phyloP scores from a whole-genome alignment of 768 basidiomycete species.

The Podaxis carcinomalis region DNA sequence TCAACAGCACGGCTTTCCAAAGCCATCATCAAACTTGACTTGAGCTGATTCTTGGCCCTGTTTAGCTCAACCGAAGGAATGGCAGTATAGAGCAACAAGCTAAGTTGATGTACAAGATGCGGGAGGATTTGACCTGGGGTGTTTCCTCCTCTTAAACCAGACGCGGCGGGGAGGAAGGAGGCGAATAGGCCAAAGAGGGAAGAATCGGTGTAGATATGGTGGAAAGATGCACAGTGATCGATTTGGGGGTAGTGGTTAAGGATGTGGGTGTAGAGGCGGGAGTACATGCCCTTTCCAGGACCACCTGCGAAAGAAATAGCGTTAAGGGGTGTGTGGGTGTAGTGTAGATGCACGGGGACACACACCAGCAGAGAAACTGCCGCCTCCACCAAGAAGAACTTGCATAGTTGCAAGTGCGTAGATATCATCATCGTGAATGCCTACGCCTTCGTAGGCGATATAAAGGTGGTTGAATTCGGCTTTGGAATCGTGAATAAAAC shows the following conservation, averaged over 20 bases:
- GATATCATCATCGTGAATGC: slow-evolving; percentile 88
- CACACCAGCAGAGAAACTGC: slow-evolving; percentile 89
- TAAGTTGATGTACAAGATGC: slow-evolving; percentile 85
- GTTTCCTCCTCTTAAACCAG: slow-evolving; percentile 54
- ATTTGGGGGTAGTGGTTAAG: slow-evolving; percentile 92
- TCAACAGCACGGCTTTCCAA: slow-evolving; percentile 82
- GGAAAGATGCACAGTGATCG: slow-evolving; percentile 95
- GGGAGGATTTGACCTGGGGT: slow-evolving; percentile 71
- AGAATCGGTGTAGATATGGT: slow-evolving; percentile 94
- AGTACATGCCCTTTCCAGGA: slow-evolving; percentile 99
- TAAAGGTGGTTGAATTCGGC: slow-evolving; percentile 91
- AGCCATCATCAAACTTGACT: slow-evolving; percentile 91
- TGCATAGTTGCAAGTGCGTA: slow-evolving; percentile 94
- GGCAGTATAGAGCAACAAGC: slow-evolving; percentile 67
- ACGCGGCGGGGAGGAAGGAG: slow-evolving; percentile 67
- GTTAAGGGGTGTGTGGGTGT: not conserved
- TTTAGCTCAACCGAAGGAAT: slow-evolving; percentile 67
- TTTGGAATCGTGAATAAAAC: slow-evolving; percentile 53
- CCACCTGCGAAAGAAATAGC: slow-evolving; percentile 51
- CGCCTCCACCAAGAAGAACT: slow-evolving; percentile 91
- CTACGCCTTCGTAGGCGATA: slow-evolving; percentile 86
- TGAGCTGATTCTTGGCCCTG: slow-evolving; percentile 94
- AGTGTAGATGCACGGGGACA: not conserved
- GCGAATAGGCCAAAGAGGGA: slow-evolving; percentile 92
- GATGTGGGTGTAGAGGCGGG: slow-evolving; percentile 91